A percentile compares a stretch with the other conserved stretches of the same genome.
phyloP scores from a whole-genome alignment of 495 filamentous ascomycete species.

The Sabuloglossum arenarium region DNA sequence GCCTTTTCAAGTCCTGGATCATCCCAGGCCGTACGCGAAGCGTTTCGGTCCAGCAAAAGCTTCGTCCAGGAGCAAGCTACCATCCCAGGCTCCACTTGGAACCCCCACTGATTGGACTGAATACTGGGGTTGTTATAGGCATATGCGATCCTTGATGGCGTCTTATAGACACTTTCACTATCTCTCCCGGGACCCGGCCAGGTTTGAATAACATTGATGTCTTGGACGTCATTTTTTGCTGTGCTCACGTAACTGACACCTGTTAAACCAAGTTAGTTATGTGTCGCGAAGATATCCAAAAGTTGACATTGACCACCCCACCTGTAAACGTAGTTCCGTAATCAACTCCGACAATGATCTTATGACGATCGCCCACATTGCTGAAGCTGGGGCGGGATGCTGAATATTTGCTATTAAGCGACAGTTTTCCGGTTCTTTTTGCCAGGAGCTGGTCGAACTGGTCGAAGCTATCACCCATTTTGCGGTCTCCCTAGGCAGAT shows the following conservation, averaged over 20 bases:
- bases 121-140: background rate
- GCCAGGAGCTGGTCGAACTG: too few relatives aligned
- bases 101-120: background rate
- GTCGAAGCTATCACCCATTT: too few relatives aligned
- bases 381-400: too few relatives aligned
- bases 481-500: too few relatives aligned
- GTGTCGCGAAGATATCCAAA: too few relatives aligned
- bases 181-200: background rate
- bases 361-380: too few relatives aligned
- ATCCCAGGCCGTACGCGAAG: constrained; percentile 3
- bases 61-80: constrained; percentile 3
- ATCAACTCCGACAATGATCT: too few relatives aligned
- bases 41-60: constrained; percentile 4
- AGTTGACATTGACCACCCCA: too few relatives aligned
- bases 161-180: background rate
- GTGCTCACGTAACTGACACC: background rate
- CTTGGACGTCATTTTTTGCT: background rate
- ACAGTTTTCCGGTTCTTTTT: too few relatives aligned
- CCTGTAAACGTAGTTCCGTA: too few relatives aligned
- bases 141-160: background rate
- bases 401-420: too few relatives aligned
- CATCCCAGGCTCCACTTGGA: background rate
- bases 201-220: background rate
- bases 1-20: constrained; percentile 4
- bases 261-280: background rate